Evolutionary conservation across 2,329 filamentous ascomycete species (phyloP).

Genomic region (Periconia sp.): DNA sequence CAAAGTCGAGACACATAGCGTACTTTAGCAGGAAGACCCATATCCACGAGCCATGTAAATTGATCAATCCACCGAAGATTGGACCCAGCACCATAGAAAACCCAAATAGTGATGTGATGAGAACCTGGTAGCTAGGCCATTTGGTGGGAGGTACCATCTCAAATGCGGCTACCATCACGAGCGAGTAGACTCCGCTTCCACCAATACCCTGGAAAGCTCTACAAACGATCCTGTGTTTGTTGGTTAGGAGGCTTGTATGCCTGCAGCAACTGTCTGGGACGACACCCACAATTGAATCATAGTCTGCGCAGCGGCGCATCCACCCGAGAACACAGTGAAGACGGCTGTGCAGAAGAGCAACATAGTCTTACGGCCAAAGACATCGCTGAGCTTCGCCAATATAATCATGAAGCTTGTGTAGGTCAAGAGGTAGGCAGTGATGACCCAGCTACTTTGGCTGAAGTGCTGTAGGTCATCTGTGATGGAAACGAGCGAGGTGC

Average conservation of each 20-base stretch:
- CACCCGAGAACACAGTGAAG: slow-evolving; percentile 32
- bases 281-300: not conserved
- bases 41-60: slow-evolving; percentile 36
- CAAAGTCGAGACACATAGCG: not conserved
- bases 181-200: not conserved
- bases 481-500: slow-evolving; percentile 37
- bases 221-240: not conserved
- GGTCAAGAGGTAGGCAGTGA: not conserved
- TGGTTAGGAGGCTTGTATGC: not conserved
- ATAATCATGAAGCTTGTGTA: slow-evolving; percentile 16
- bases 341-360: slow-evolving; percentile 11
- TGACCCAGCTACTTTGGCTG: not conserved
- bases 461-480: slow-evolving; percentile 32
- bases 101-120: not conserved
- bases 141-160: not conserved
- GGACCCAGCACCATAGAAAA: slow-evolving; percentile 37
- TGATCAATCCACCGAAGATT: slow-evolving; percentile 42
- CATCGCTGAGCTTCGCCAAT: slow-evolving; percentile 36
- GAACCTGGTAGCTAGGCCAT: not conserved
- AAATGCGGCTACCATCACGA: not conserved
- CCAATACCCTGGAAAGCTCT: slow-evolving; percentile 2
- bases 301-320: slow-evolving; percentile 33
- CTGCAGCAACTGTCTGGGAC: no score
- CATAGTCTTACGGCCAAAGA: slow-evolving; percentile 29
- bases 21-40: slow-evolving; percentile 24